A percentile compares a stretch with the other conserved stretches of the same genome.
phyloP scores from a whole-genome alignment of 495 filamentous ascomycete species.

The Penicillium simplicissimum region DNA sequence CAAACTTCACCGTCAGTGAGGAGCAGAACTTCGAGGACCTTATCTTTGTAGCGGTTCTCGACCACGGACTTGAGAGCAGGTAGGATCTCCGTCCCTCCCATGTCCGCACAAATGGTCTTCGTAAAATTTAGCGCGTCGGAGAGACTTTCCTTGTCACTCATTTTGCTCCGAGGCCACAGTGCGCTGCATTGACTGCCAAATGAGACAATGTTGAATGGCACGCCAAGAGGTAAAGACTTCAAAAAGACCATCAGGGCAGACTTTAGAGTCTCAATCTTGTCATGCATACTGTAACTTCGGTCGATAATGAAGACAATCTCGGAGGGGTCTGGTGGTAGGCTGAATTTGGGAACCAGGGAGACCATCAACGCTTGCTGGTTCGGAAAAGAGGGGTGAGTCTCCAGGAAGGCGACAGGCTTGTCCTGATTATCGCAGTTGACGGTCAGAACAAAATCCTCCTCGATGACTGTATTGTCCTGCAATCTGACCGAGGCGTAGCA shows the following conservation, averaged over 20 bases:
- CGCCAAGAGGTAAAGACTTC: neutral
- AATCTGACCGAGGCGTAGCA: neutral
- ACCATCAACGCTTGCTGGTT: neutral
- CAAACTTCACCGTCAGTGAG: neutral
- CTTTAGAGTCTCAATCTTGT: neutral
- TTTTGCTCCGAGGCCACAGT: neutral
- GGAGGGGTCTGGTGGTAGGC: neutral
- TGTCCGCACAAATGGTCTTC: neutral
- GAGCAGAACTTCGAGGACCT: neutral
- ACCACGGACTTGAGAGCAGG: neutral
- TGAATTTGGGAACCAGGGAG: neutral
- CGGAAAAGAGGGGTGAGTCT: neutral
- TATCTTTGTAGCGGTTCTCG: neutral
- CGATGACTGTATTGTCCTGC: neutral
- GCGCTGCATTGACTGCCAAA: neutral
- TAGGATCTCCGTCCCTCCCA: neutral
- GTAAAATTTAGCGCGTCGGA: neutral
- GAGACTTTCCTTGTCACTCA: neutral
- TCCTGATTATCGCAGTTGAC: neutral
- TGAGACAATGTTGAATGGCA: constrained; percentile 1
- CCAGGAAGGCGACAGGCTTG: neutral
- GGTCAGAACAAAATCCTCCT: neutral
- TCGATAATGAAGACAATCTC: neutral
- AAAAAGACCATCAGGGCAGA: neutral
- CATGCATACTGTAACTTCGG: neutral